phyloP scores from a whole-genome alignment of 306 rosid genomes.

The Citrullus mucosospermus region DNA sequence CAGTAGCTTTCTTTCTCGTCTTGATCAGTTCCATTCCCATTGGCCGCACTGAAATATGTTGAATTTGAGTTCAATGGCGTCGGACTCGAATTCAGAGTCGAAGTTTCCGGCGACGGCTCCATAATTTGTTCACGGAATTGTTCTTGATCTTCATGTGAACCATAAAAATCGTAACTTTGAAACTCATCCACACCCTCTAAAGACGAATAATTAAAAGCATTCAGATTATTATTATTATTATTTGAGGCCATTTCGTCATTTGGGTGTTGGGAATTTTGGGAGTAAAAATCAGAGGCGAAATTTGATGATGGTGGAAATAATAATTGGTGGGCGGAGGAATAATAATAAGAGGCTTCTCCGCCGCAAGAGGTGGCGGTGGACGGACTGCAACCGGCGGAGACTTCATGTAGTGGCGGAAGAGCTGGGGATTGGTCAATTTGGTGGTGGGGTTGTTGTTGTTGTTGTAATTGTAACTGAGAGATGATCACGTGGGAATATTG shows the following conservation, averaged over 20 bases:
- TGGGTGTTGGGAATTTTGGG: slow-evolving; percentile 19
- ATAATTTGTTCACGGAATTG: background rate
- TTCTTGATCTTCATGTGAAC: background rate
- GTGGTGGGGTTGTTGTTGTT: background rate
- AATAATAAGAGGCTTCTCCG: slow-evolving; percentile 14
- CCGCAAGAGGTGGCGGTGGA: slow-evolving; percentile 13
- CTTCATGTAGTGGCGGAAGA: slow-evolving; percentile 19
- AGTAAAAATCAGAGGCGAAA: slow-evolving; percentile 16
- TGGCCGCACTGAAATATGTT: background rate
- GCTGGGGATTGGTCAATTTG: slow-evolving; percentile 14
- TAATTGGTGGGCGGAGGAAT: slow-evolving; percentile 9
- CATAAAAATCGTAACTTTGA: background rate
- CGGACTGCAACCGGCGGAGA: slow-evolving; percentile 6
- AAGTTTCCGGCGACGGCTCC: background rate
- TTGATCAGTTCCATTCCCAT: background rate
- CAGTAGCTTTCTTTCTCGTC: slow-evolving; percentile 8
- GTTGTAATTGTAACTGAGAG: background rate
- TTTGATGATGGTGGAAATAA: slow-evolving; percentile 10
- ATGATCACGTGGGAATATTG: background rate
- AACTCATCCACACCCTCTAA: background rate
- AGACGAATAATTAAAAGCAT: background rate
- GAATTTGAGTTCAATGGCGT: background rate
- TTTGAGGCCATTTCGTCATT: background rate
- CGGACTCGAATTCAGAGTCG: background rate
- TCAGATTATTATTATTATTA: background rate